A percentile compares a stretch with the other conserved stretches of the same genome.
Evolutionary conservation across 148 eudicot species (phyloP).

Genomic region (Spergularia bocconei): DNA sequence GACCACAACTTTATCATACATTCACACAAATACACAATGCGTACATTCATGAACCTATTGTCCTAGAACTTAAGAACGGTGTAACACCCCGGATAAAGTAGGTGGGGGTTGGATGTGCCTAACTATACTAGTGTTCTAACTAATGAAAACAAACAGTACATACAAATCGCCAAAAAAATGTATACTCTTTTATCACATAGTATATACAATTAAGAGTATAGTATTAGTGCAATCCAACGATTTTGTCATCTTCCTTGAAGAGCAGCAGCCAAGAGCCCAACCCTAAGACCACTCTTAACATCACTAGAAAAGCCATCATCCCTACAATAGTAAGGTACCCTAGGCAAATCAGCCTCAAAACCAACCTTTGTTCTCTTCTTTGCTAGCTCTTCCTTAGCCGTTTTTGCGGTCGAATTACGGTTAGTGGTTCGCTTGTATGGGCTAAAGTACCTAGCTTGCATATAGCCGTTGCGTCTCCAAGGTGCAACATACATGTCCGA

Average conservation of each 20-base stretch:
- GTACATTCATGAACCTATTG: too few relatives aligned
- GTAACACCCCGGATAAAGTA: too few relatives aligned
- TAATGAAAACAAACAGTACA: too few relatives aligned
- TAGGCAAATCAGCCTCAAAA: constrained; percentile 30
- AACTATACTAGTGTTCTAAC: too few relatives aligned
- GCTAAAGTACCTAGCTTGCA: constrained; percentile 66
- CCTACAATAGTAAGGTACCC: constrained; percentile 37
- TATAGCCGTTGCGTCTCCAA: constrained; percentile 62
- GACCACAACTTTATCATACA: too few relatives aligned
- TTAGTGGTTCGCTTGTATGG: constrained; percentile 54
- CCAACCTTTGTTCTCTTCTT: constrained; percentile 39
- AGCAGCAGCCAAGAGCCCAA: constrained; percentile 50
- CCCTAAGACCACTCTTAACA: constrained; percentile 33
- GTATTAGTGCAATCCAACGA: too few relatives aligned
- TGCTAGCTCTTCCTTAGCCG: not conserved
- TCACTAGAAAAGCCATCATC: constrained; percentile 35
- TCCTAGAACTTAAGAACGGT: too few relatives aligned
- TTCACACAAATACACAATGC: too few relatives aligned
- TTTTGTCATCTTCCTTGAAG: constrained; percentile 29
- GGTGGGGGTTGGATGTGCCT: too few relatives aligned
- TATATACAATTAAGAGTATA: too few relatives aligned
- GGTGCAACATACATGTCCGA: constrained; percentile 58
- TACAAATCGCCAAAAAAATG: too few relatives aligned
- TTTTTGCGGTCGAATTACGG: constrained; percentile 15
- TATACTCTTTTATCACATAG: too few relatives aligned